Percentiles rank a stretch among this genome's conserved stretches.
These are phyloP conservation scores for Keithomyces neogunnii DNA, from an alignment of 2,329 filamentous ascomycete species.

Conservation along the genomic window DNA sequence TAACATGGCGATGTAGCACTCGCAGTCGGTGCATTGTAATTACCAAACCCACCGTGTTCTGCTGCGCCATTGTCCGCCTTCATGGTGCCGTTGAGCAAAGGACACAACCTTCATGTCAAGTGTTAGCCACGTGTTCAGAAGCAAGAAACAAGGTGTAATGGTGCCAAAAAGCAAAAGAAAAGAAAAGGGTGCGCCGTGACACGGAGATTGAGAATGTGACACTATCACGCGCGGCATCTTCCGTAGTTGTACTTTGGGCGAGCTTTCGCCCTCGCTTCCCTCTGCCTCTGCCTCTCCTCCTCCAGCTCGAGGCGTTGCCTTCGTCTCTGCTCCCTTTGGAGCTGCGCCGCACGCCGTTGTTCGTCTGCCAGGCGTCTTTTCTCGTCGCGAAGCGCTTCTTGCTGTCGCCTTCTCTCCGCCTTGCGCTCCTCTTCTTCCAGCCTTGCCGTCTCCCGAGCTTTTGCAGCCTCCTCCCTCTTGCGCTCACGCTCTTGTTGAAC, in stretches of 20 bases:
- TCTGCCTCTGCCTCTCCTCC: conserved; percentile 8
- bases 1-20: conserved; percentile 23
- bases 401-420: conserved; percentile 7
- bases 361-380: conserved; percentile 10
- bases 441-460: conserved; percentile 7
- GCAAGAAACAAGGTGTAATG: background rate
- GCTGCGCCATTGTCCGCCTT: conserved; percentile 48
- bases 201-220: conserved; percentile 1
- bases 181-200: background rate
- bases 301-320: conserved; percentile 8
- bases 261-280: conserved; percentile 11
- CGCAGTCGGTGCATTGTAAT: conserved; percentile 34
- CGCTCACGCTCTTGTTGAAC: conserved; percentile 5
- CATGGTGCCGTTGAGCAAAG: conserved; percentile 76
- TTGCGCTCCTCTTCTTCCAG: conserved; percentile 13
- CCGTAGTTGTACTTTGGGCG: conserved; percentile 15
- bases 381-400: conserved; percentile 7
- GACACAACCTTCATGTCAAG: conserved; percentile 62
- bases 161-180: too few relatives aligned
- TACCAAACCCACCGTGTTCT: conserved; percentile 51
- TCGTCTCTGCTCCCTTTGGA: conserved; percentile 8
- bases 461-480: conserved; percentile 5
- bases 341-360: conserved; percentile 9
- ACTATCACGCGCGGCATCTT: conserved; percentile 12
- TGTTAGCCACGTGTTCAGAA: conserved; percentile 10